These are phyloP conservation scores for Claviceps lovelessii DNA, from an alignment of 2,329 filamentous ascomycete species.

Conservation along the genomic window DNA sequence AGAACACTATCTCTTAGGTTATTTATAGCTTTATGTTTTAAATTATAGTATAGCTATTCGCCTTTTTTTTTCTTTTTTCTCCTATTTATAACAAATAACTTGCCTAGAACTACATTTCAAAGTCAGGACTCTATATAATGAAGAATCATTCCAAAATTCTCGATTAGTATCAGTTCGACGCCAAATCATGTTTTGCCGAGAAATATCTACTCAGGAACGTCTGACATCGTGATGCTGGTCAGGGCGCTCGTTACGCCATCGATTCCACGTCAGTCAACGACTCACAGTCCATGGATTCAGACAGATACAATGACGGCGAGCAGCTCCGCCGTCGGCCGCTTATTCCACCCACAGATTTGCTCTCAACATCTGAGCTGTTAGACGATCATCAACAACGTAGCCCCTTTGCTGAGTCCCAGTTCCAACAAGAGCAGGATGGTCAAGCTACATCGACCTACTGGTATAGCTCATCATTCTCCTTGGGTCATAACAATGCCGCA, in stretches of 20 bases:
- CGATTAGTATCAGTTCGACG: neutral
- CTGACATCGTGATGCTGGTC: conserved; percentile 4
- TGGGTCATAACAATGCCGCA: conserved; percentile 22
- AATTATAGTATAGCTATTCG: neutral
- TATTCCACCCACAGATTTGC: conserved; percentile 57
- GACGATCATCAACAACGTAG: neutral
- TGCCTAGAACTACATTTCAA: neutral
- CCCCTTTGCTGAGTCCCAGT: neutral
- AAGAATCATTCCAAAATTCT: neutral
- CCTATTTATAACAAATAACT: too few relatives aligned
- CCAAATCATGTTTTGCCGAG: neutral
- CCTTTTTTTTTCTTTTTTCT: neutral
- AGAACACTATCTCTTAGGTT: too few relatives aligned
- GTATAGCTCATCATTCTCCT: conserved; percentile 31
- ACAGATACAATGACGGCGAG: conserved; percentile 12
- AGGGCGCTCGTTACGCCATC: neutral
- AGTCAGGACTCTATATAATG: neutral
- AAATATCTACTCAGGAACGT: neutral
- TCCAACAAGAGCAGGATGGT: conserved; percentile 12
- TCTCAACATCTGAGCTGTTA: conserved; percentile 8
- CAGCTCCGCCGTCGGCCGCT: conserved; percentile 25
- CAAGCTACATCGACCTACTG: conserved; percentile 38
- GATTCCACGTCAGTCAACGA: neutral
- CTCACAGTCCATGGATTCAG: conserved; percentile 16
- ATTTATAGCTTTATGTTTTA: too few relatives aligned